Evolutionary conservation across 2,329 filamentous ascomycete genomes (phyloP), one percentile per base, ranked within the genome.

Genomic region (Penicillium janthinellum): DNA sequence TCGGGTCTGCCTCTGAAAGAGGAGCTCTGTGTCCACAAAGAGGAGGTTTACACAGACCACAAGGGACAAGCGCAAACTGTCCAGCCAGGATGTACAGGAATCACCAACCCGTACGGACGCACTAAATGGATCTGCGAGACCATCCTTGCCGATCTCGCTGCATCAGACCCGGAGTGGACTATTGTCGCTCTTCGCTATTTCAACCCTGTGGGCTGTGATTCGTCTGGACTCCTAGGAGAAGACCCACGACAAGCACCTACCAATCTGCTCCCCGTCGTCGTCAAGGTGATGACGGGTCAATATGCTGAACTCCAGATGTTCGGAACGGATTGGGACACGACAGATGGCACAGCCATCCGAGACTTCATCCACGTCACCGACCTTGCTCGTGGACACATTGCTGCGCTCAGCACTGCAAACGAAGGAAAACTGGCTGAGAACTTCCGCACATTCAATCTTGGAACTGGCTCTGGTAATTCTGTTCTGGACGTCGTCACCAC

Each of bases 321-420:
- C 63, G 87, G 87, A 7, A 81, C 80, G 2, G 86, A 90, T 71
- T 90, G 86, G 82, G 81, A 86, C 57, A 89, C 87, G 0, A 76
- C 79, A 4, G 87, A 90, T 65, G 87, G 87, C 15, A 89, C 87
- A 0, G 86, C 86, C 1, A 81, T 89, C 42, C 83, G 87, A 44
- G 87, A 90, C 71, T 90, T 88, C 68, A 88, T 89, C 63, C 87
- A 89, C 65, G 87, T 89, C 39, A 83, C 82, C 15, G 87, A 89
- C 71, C 80, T 90, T 47, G 86, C 86, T 5, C 79, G 83, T 44
- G 87, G 76, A 4, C 87, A 90, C 72, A 81, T 88, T 39, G 85
- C 86, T 6, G 87, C 87, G 1, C 76, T 88, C 22, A 68, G 69
- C 15, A 68, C 78, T 31, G 71, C 75, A 37, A 70, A 70, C 28